These are phyloP conservation scores for Dactylonectria macrodidyma DNA, from an alignment of 2,329 filamentous ascomycete species.

Conservation along the genomic window DNA sequence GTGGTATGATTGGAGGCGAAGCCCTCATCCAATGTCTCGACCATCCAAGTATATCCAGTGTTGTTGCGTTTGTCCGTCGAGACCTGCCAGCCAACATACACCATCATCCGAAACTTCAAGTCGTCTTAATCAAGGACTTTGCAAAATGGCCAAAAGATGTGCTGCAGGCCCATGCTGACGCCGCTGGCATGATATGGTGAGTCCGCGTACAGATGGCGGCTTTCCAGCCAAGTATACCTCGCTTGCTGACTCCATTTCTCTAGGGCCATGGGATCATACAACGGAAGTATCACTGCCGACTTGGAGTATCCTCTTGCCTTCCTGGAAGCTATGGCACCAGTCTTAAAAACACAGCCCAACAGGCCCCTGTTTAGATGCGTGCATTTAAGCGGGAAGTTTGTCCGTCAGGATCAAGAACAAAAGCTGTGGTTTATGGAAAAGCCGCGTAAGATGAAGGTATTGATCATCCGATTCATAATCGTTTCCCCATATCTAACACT, in stretches of 20 bases:
- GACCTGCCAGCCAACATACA: conserved; percentile 40
- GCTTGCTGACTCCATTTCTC: neutral
- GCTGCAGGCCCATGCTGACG: conserved; percentile 33
- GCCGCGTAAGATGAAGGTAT: conserved; percentile 42
- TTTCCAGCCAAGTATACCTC: neutral
- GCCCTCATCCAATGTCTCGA: conserved; percentile 52
- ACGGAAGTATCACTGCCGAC: conserved; percentile 34
- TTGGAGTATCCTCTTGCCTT: conserved; percentile 43
- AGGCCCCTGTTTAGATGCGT: conserved; percentile 47
- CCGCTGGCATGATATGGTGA: conserved; percentile 45
- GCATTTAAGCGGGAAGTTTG: conserved; percentile 53
- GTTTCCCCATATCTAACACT: neutral
- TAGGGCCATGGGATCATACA: conserved; percentile 44
- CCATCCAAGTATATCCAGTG: conserved; percentile 47
- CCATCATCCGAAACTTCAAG: conserved; percentile 34
- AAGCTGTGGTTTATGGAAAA: conserved; percentile 45
- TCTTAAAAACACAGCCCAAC: conserved; percentile 17
- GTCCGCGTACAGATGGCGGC: neutral
- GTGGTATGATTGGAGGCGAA: conserved; percentile 52
- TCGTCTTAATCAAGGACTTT: conserved; percentile 40
- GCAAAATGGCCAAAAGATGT: conserved; percentile 35
- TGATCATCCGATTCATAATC: rapidly evolving
- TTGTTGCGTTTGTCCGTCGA: conserved; percentile 52
- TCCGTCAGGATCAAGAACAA: conserved; percentile 50
- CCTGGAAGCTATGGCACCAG: conserved; percentile 21